Evolutionary conservation across 1,284 basidiomycete genomes (phyloP), one percentile per base, ranked within the genome.

Genomic region (Stygiomarasmius scandens): DNA sequence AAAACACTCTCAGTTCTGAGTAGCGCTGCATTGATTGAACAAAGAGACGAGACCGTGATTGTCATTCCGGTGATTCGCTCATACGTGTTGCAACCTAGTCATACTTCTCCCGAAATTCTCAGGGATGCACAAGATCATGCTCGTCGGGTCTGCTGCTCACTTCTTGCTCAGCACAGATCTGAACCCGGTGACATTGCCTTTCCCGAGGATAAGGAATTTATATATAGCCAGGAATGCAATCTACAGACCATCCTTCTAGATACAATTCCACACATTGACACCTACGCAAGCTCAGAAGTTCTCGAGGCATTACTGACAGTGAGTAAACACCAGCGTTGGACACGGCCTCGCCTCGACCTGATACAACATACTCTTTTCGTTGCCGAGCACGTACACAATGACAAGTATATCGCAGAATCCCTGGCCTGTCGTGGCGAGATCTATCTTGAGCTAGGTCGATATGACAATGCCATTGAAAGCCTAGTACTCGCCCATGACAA

Each of bases 11-110:
- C 25, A 3, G 56, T 43, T 36, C 51, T 65, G 1, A 54, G 59
- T 1, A 59, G 55, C 19, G 57, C 62, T 3, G 59, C 61, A 1
- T 52, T 66, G n/a, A 49, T 67, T 19, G 54, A 63, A 34, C 49
- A 54, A 20, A 57, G 55, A 11, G 58, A 62, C 16, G 53, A 53
- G 20, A 59, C 19, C 10, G 22, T 65, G 20, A 63, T 58, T 32
- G 61, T 66, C 34, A 59, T 60, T 20, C 64, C 67, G 14, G 66
- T 66, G 24, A 57, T 68, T 50, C 65, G 63, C 45, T 60, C 59
- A 10, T 68, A 64, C 50, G 64, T 68, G 58, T 52, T 32, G 34
- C 58, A 62, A 23, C 41, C 49, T 36, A 60, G 64, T 11, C 44
- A 55, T n/a, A 19, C 11, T 9, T 5, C 14, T 41, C 11, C 14